phyloP scores from a whole-genome alignment of 2,329 filamentous ascomycete species.

The Cladosporium oxysporum region DNA sequence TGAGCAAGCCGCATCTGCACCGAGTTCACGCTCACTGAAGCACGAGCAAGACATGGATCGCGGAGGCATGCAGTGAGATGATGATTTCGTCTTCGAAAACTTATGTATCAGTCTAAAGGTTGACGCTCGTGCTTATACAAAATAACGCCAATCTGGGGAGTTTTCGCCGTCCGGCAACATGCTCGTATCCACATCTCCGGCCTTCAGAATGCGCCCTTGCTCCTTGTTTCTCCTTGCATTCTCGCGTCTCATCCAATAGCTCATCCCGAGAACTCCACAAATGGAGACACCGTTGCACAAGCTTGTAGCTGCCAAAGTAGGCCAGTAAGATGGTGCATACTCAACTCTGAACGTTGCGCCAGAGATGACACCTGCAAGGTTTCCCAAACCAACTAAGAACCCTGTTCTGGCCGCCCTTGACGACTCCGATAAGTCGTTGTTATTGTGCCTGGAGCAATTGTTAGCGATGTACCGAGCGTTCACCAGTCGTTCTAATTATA shows the following conservation, averaged over 20 bases:
- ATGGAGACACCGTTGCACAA: slow-evolving; percentile 48
- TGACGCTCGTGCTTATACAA: not conserved
- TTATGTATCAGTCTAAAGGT: not conserved
- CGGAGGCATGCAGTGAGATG: not conserved
- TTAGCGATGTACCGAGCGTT: not conserved
- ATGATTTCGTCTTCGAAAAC: not conserved
- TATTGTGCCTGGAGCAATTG: slow-evolving; percentile 44
- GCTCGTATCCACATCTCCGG: slow-evolving; percentile 14
- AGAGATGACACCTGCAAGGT: slow-evolving; percentile 51
- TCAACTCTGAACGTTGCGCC: slow-evolving; percentile 50
- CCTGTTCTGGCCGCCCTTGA: slow-evolving; percentile 52
- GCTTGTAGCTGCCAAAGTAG: slow-evolving; percentile 49
- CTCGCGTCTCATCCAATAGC: slow-evolving; percentile 50
- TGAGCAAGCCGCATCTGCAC: not conserved
- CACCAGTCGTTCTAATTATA: not conserved
- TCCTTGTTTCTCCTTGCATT: slow-evolving; percentile 45
- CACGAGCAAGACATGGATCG: not conserved
- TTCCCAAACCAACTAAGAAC: slow-evolving; percentile 51
- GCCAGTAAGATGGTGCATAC: slow-evolving; percentile 53
- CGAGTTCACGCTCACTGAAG: not conserved
- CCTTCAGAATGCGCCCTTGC: slow-evolving; percentile 32
- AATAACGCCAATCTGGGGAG: slow-evolving; percentile 18
- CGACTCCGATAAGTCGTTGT: slow-evolving; percentile 55
- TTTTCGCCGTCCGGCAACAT: slow-evolving; percentile 13
- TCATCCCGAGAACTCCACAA: slow-evolving; percentile 41